Evolutionary conservation across 805 yeast species (phyloP).

Genomic region (Candida golubevii): DNA sequence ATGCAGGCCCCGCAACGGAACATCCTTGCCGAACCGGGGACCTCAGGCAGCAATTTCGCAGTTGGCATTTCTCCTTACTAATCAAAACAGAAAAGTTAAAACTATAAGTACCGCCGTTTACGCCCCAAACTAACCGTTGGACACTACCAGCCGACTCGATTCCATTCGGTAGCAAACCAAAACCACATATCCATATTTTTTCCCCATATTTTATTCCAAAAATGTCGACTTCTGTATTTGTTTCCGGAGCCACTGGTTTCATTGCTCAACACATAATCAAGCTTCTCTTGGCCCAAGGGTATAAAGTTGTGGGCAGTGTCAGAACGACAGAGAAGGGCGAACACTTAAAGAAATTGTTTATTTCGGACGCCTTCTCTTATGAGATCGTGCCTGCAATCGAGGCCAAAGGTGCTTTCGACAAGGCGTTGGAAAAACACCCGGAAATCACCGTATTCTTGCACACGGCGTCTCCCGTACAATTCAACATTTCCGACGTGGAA

Average conservation of each 20-base stretch:
- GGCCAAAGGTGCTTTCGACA: slow-evolving; percentile 43
- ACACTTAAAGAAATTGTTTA: slow-evolving; percentile 25
- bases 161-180: no score
- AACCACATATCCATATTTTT: background rate
- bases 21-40: no score
- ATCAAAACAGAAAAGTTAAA: no score
- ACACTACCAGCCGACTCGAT: no score
- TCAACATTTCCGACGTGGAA: slow-evolving; percentile 39
- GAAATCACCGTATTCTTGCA: slow-evolving; percentile 44
- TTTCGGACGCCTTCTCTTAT: slow-evolving; percentile 23
- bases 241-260: slow-evolving; percentile 52
- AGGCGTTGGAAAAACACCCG: slow-evolving; percentile 36
- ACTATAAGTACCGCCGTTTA: no score
- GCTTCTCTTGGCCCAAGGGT: slow-evolving; percentile 34
- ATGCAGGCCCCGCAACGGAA: no score
- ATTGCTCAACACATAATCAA: slow-evolving; percentile 48
- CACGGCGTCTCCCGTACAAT: slow-evolving; percentile 48
- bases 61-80: no score
- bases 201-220: background rate
- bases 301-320: slow-evolving; percentile 49
- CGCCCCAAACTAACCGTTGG: no score
- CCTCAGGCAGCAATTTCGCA: no score
- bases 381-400: slow-evolving; percentile 30
- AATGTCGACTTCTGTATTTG: slow-evolving; percentile 24
- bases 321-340: slow-evolving; percentile 43